Conservation (phyloP, 2,329 filamentous ascomycete genomes). For the Helminthosporium solani region DNA sequence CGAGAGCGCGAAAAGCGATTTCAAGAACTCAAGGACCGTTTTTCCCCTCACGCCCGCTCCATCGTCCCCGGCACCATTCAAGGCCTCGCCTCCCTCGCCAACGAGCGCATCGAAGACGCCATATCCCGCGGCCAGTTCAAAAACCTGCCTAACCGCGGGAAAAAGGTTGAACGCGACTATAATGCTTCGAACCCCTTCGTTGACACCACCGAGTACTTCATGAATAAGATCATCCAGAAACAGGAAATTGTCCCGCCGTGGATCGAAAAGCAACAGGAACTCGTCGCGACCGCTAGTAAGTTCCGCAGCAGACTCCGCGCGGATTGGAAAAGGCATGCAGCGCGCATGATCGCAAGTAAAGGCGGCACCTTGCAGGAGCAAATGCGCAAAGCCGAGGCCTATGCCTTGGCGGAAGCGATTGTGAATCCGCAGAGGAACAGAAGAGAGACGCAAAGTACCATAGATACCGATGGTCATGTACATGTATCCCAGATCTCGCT, state of each 20-base stretch:
- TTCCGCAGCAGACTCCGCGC: slow-evolving; percentile 75
- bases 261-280: slow-evolving; percentile 98
- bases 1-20: slow-evolving; percentile 71
- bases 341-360: slow-evolving; percentile 71
- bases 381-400: slow-evolving; percentile 67
- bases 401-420: slow-evolving; percentile 71
- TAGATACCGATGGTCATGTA: slow-evolving; percentile 48
- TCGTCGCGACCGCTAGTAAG: slow-evolving; percentile 65
- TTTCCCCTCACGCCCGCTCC: slow-evolving; percentile 68
- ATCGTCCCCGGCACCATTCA: slow-evolving; percentile 77
- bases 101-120: slow-evolving; percentile 90
- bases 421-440: slow-evolving; percentile 58
- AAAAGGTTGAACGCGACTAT: slow-evolving; percentile 76
- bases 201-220: slow-evolving; percentile 94
- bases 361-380: slow-evolving; percentile 76
- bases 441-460: slow-evolving; percentile 47
- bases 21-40: slow-evolving; percentile 76
- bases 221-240: slow-evolving; percentile 97
- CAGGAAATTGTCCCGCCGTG: slow-evolving; percentile 95
- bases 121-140: slow-evolving; percentile 89
- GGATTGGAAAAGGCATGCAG: slow-evolving; percentile 84
- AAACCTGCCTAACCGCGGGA: slow-evolving; percentile 69
- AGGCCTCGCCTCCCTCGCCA: slow-evolving; percentile 79
- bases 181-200: slow-evolving; percentile 85
- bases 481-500: slow-evolving; percentile 51